phyloP scores from a whole-genome alignment of 2,329 filamentous ascomycete species.

The Fusarium sp. region DNA sequence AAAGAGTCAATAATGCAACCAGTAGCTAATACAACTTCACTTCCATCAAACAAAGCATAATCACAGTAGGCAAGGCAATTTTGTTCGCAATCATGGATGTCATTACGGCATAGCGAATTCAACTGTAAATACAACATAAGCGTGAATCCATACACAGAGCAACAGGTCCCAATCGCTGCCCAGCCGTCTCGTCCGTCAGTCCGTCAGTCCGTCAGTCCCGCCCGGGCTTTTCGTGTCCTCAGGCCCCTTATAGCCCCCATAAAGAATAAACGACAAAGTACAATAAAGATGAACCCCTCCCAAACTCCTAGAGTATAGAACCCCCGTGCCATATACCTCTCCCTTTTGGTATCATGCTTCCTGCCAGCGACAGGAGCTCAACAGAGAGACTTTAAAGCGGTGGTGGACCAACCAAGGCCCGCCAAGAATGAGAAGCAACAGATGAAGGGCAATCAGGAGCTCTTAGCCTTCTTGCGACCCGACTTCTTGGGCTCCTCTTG shows the following conservation, averaged over 20 bases:
- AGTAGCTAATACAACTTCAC: background rate
- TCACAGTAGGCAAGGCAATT: background rate
- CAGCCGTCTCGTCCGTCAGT: conserved; percentile 12
- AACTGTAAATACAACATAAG: conserved; percentile 43
- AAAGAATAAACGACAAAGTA: conserved; percentile 23
- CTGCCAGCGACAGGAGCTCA: conserved; percentile 31
- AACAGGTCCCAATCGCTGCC: conserved; percentile 19
- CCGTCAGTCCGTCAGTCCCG: background rate
- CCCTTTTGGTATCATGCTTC: conserved; percentile 44
- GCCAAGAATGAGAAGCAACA: conserved; percentile 34
- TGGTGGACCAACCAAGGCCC: conserved; percentile 18
- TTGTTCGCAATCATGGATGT: conserved; percentile 45
- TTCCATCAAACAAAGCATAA: background rate
- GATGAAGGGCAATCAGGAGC: conserved; percentile 45
- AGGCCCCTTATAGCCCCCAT: conserved; percentile 21
- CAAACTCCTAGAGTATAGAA: conserved; percentile 40
- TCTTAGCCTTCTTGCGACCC: conserved; percentile 68
- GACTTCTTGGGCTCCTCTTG: conserved; percentile 71
- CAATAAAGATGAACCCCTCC: conserved; percentile 13
- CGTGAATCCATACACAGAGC: conserved; percentile 37
- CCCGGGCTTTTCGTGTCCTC: conserved; percentile 24
- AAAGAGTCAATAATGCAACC: no score
- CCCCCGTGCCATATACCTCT: conserved; percentile 32
- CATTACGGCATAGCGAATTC: conserved; percentile 45
- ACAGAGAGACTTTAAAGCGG: conserved; percentile 23